A percentile compares a stretch with the other conserved stretches of the same genome.
Evolutionary conservation across 2,329 filamentous ascomycete species (phyloP).

Genomic region (Cercospora sp.): DNA sequence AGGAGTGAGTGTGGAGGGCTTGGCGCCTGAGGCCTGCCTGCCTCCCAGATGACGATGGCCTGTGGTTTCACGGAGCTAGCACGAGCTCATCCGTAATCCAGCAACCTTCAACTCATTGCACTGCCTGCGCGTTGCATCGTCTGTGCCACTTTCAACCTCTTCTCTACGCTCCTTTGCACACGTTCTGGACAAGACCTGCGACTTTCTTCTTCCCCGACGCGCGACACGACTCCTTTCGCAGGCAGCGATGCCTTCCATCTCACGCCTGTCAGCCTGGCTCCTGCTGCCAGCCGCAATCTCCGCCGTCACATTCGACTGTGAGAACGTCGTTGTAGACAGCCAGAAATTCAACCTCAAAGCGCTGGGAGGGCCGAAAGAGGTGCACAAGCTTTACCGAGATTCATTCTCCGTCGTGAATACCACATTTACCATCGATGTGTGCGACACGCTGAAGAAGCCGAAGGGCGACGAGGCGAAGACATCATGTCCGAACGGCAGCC

Average conservation of each 20-base stretch:
- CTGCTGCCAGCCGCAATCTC: conserved; percentile 40
- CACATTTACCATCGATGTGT: conserved; percentile 81
- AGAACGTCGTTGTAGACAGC: conserved; percentile 59
- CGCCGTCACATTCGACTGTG: conserved; percentile 61
- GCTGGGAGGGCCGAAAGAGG: conserved; percentile 67
- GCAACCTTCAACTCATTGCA: neutral
- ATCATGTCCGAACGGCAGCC: conserved; percentile 66
- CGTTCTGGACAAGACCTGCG: neutral
- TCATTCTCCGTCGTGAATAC: conserved; percentile 65
- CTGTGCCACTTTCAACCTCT: neutral
- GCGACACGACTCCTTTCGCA: neutral
- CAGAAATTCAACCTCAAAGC: conserved; percentile 64
- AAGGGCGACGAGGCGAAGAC: conserved; percentile 56
- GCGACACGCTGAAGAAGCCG: conserved; percentile 64
- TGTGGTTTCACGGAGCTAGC: neutral
- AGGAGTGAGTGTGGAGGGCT: neutral
- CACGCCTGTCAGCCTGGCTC: conserved; percentile 28
- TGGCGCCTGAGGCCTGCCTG: neutral
- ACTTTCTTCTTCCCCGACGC: neutral
- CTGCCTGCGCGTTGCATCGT: neutral
- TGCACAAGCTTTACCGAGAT: conserved; percentile 55
- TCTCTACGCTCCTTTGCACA: neutral
- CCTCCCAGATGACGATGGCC: neutral
- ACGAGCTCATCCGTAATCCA: neutral
- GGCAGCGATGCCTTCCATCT: conserved; percentile 25